Percentiles rank a stretch among this genome's conserved stretches.
phyloP scores from a whole-genome alignment of 2,329 filamentous ascomycete genomes.

The Claviceps capensis region DNA sequence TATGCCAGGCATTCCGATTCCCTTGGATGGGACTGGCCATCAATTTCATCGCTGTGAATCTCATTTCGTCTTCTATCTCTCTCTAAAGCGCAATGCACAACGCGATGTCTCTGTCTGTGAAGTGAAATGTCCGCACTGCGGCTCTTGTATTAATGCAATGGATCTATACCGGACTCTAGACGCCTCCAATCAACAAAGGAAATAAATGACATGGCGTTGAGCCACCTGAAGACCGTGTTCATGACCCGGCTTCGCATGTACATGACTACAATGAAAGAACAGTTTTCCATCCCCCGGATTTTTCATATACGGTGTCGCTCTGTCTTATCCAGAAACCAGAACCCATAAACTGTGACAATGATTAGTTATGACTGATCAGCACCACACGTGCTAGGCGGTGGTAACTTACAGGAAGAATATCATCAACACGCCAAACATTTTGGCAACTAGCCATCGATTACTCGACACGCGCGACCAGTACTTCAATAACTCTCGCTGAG shows the following conservation, averaged over 20 bases:
- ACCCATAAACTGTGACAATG: slow-evolving; percentile 22
- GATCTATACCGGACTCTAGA: slow-evolving; percentile 5
- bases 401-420: slow-evolving; percentile 62
- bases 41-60: too few species aligned
- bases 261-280: neutral
- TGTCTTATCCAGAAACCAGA: slow-evolving; percentile 22
- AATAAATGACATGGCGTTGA: neutral
- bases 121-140: neutral
- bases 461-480: slow-evolving; percentile 92
- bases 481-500: slow-evolving; percentile 87
- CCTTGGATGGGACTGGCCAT: too few species aligned
- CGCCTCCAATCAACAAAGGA: slow-evolving; percentile 3
- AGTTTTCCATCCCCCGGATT: too few species aligned
- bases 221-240: neutral
- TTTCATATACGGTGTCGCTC: neutral
- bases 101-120: neutral
- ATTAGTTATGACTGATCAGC: neutral
- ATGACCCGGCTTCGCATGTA: neutral
- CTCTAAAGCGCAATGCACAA: neutral
- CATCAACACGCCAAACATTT: slow-evolving; percentile 73
- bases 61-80: too few species aligned
- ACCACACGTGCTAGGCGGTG: neutral
- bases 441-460: slow-evolving; percentile 88
- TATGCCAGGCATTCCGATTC: too few species aligned
- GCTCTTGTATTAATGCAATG: slow-evolving; percentile 3